Base-by-base conservation (phyloP, 352 stramenopile species). In the Saprolegnia diclina region DNA sequence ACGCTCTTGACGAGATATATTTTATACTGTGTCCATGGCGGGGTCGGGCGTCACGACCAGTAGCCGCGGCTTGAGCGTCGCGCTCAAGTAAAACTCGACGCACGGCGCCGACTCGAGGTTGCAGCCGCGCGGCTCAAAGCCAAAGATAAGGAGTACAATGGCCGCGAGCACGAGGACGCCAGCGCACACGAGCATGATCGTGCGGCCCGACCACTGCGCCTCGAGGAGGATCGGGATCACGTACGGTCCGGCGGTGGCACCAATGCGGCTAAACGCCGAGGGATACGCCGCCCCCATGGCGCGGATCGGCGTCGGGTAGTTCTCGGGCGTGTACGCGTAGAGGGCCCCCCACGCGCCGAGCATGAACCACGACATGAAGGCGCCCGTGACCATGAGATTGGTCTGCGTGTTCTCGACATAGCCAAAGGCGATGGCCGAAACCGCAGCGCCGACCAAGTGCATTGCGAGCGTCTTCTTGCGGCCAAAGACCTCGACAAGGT, bases 321-420 rank as follows among this genome's bases (percentile, higher is more conserved):
- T 90, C 71, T 90, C 80, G 0, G 81, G 81, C 0, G 81, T 90
- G 74, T 89, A 91, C 19, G 81, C 80, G 70, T 89, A 89, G 1
- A 91, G 74, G 35, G 80, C 83, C 18, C 83, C 81, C 80, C 81
- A 90, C 0, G 79, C 75, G 24, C 80, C 81, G 6, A 89, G 75
- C 74, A 90, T 77, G 66, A 90, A 91, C 73, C 88, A 90, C 59
- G 80, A 82, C 57, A 86, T 69, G 54, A 82, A 73, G 44, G 74
- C 85, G 9, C 76, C 79, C 6, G 75, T 79, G 18, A 81, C 56
- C 70, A 89, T 81, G 22, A 89, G 65, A 1, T 73, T 76, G 10
- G 52, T 65, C 37, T 80, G 66, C n/a, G 78, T 72, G 16, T 77
- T 65, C 26, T 74, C 67, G 16, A 91, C 79, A 64, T 89, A 89